phyloP scores from a whole-genome alignment of 208 protist species.

The Trypanosoma vivax region DNA sequence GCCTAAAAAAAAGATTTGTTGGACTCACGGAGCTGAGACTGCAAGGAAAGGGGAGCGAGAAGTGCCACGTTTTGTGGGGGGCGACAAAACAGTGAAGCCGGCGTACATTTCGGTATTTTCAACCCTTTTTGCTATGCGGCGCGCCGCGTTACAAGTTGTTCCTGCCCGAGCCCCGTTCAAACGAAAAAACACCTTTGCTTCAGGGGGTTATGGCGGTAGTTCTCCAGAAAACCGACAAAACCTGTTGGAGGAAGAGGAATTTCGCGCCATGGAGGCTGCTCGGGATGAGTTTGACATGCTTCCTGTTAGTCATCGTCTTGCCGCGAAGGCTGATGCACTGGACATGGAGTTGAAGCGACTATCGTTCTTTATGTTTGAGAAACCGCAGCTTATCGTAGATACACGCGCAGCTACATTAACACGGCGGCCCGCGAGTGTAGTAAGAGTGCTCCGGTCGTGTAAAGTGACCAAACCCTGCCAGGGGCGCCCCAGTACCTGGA shows the following conservation, averaged over 20 bases:
- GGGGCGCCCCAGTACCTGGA: constrained; percentile 1
- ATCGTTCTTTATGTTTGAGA: constrained; percentile 46
- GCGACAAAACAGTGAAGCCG: too few species aligned
- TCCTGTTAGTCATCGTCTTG: constrained; percentile 37
- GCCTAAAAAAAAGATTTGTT: too few species aligned
- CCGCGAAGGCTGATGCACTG: constrained; percentile 51
- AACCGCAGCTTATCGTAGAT: constrained; percentile 54
- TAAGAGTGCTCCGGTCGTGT: constrained; percentile 22
- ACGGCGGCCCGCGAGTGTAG: constrained; percentile 38
- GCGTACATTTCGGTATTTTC: too few species aligned
- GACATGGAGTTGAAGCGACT: constrained; percentile 55
- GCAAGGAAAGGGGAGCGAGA: too few species aligned
- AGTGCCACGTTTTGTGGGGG: too few species aligned
- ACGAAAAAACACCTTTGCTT: too few species aligned
- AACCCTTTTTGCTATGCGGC: too few species aligned
- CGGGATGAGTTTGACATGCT: constrained; percentile 33
- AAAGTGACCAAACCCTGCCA: background rate
- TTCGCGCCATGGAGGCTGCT: constrained; percentile 28
- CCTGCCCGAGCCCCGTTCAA: too few species aligned
- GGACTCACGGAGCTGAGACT: too few species aligned
- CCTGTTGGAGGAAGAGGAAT: constrained; percentile 77
- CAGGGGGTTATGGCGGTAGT: too few species aligned
- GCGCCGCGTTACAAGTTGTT: too few species aligned
- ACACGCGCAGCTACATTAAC: constrained; percentile 25
- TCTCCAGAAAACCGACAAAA: constrained; percentile 6